Evolutionary conservation across 768 basidiomycete genomes (phyloP), one percentile per base, ranked within the genome.

Genomic region (Tylopilus balloui): DNA sequence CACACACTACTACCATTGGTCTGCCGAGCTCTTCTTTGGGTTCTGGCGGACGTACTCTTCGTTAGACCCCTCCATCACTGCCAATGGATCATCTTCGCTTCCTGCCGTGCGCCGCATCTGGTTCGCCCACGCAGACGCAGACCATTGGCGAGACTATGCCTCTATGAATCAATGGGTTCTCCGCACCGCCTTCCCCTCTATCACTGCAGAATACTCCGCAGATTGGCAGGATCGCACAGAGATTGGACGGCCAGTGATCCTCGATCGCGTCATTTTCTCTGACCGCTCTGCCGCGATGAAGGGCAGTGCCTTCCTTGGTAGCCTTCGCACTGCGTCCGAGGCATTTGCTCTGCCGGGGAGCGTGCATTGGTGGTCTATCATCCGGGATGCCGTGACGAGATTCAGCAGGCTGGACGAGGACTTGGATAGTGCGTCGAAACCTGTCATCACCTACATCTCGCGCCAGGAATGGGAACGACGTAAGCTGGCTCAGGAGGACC

Each of bases 1-100:
- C 48, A 88, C 86, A 1, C 92, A 95, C 67, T 95, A 94, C 64
- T 95, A 92, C 64, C 92, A 97, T 61, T 93, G 88, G 81, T 81
- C 86, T 27, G 92, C 93, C 4, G 93, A 97, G 62, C 79, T 93
- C 17, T 86, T 88, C 71, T 90, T 91, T 55, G 93, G 93, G 34
- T 80, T 94, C 57, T 95, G 93, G 93, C 79, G 91, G 8, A 83
- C 92, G 0, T 95, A 94, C 65, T 78, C 90, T 28, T 83, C 88
- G 2, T 72, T 95, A 11, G 91, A 93, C 63, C 78, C 79, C 1
- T 68, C 66, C 19, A 92, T 94, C 44, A 68, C 81, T 3, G 55
- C 78, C 0, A 69, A 75, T 38, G 92, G 90, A 8, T 77, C 78
- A 40, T 88, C 90, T 1, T 66, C 73, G 6, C 82, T 96, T 28